Evolutionary conservation across 2,329 filamentous ascomycete species (phyloP), one percentile per base, ranked within the genome.

Genomic region (Sphaceloma murrayae): DNA sequence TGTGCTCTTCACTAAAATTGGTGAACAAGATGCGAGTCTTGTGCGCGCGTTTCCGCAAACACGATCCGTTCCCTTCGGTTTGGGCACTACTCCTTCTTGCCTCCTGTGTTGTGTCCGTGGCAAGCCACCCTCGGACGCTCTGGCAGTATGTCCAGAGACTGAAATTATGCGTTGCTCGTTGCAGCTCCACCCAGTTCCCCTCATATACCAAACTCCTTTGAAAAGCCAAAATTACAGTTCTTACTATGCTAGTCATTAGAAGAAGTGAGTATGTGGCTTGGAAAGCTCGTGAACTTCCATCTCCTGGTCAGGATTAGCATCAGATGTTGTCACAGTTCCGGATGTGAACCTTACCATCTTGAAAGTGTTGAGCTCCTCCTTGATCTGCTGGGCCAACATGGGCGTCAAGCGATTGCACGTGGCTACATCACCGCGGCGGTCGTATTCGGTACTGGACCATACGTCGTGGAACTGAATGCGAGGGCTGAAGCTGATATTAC

Each of bases 201-300:
- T 18, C 14, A 33, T 3, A 34, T 45, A 30, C 42, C 19, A 32
- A 45, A 45, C 42, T 45, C 42, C 42, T 6, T 43, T 26, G 22
- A 24, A 11, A 27, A 27, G 27, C 32, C 31, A 17, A 42, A 34
- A 34, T 34, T 34, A 45, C 36, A 34, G 21, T 22, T 22, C 6
- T 34, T 36, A 32, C 42, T 45, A 49, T 46, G 40, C 45, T 47
- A 24, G 53, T 73, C 67, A 66, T 89, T 77, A 98, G 74, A 98
- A 96, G 76, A 98, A 98, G 75, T 98, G 91, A 56, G 91, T 98
- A 73, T 98, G 95, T 59, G 95, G 88, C 71, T 96, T 98, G 54
- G 91, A 96, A 62, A 82, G 85, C 67, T 96, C 91, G 64, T 98
- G 91, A 58, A 98, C 91, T 72, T 96, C 91, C 91, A 98, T 98